A percentile compares a stretch with the other conserved stretches of the same genome.
Evolutionary conservation across 2,329 filamentous ascomycete genomes (phyloP).

Genomic region (Emericellopsis cladophorae): DNA sequence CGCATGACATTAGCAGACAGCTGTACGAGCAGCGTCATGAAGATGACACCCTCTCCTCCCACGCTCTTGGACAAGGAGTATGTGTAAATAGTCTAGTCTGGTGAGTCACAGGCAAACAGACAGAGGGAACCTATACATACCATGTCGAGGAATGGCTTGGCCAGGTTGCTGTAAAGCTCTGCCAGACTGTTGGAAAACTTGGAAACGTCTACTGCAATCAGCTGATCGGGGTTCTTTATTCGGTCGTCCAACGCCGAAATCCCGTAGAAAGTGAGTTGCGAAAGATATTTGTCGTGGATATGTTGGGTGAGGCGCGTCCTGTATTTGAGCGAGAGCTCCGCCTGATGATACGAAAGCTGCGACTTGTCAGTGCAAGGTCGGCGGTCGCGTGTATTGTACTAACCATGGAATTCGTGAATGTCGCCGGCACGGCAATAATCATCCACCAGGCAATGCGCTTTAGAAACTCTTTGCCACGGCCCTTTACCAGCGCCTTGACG

Average conservation of each 20-base stretch:
- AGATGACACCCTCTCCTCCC: conserved; percentile 89
- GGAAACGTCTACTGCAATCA: conserved; percentile 92
- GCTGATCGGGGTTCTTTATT: conserved; percentile 96
- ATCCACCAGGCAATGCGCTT: conserved; percentile 95
- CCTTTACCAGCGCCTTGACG: conserved; percentile 84
- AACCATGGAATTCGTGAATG: conserved; percentile 98
- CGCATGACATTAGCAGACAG: conserved; percentile 89
- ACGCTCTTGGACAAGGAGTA: conserved; percentile 88
- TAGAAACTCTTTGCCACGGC: conserved; percentile 81
- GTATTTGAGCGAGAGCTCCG: conserved; percentile 85
- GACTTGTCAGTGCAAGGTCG: too few relatives aligned
- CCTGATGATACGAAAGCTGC: conserved; percentile 91
- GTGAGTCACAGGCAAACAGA: neutral
- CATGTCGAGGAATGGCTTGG: conserved; percentile 91
- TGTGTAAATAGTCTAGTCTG: conserved; percentile 66
- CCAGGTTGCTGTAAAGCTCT: conserved; percentile 90
- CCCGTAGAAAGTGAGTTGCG: conserved; percentile 96
- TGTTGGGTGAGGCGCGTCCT: conserved; percentile 85
- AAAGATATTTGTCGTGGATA: conserved; percentile 91
- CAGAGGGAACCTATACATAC: conserved; percentile 23
- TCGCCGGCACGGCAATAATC: conserved; percentile 88
- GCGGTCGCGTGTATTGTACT: conserved; percentile 12
- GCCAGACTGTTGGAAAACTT: conserved; percentile 93
- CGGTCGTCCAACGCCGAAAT: conserved; percentile 90
- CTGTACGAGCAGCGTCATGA: conserved; percentile 91